Percentiles rank a stretch among this genome's conserved stretches.
Evolutionary conservation across 164 flowering plant genomes (phyloP).

Genomic region (Aristolochia californica): DNA sequence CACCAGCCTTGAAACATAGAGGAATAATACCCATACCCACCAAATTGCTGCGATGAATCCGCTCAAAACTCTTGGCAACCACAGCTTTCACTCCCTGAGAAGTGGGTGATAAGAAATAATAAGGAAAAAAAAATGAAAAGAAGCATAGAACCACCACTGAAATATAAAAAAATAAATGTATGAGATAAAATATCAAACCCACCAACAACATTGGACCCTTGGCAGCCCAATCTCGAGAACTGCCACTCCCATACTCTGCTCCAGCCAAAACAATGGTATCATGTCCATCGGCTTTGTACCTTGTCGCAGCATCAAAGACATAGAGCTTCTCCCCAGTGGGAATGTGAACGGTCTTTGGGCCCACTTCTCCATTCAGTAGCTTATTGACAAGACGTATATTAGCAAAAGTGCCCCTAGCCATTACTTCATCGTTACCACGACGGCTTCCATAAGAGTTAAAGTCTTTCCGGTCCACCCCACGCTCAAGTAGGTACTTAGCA

Average conservation of each 20-base stretch:
- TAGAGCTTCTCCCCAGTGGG: slow-evolving; percentile 61
- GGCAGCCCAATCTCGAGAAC: slow-evolving; percentile 84
- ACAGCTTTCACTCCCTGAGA: slow-evolving; percentile 38
- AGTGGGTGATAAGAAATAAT: neutral
- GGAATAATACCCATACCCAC: slow-evolving; percentile 44
- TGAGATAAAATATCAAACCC: slow-evolving; percentile 2
- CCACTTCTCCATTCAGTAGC: slow-evolving; percentile 63
- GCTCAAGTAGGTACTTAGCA: slow-evolving; percentile 54
- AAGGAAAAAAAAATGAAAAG: neutral
- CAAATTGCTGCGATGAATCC: slow-evolving; percentile 36
- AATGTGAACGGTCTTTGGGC: slow-evolving; percentile 58
- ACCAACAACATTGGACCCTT: slow-evolving; percentile 75
- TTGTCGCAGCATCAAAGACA: slow-evolving; percentile 66
- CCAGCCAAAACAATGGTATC: slow-evolving; percentile 62
- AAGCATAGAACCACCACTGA: neutral
- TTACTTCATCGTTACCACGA: slow-evolving; percentile 68
- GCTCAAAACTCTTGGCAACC: slow-evolving; percentile 37
- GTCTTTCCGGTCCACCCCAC: slow-evolving; percentile 47
- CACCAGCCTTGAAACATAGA: slow-evolving; percentile 34
- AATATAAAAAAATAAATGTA: neutral
- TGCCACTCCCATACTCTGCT: slow-evolving; percentile 79
- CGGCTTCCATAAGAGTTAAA: slow-evolving; percentile 78
- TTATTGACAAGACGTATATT: slow-evolving; percentile 66
- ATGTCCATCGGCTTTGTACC: slow-evolving; percentile 50
- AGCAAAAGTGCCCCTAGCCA: slow-evolving; percentile 78